A percentile compares a stretch with the other conserved stretches of the same genome.
These are phyloP conservation scores for Geotrichum macrosporum DNA, from an alignment of 1,139 yeast species.

Conservation along the genomic window DNA sequence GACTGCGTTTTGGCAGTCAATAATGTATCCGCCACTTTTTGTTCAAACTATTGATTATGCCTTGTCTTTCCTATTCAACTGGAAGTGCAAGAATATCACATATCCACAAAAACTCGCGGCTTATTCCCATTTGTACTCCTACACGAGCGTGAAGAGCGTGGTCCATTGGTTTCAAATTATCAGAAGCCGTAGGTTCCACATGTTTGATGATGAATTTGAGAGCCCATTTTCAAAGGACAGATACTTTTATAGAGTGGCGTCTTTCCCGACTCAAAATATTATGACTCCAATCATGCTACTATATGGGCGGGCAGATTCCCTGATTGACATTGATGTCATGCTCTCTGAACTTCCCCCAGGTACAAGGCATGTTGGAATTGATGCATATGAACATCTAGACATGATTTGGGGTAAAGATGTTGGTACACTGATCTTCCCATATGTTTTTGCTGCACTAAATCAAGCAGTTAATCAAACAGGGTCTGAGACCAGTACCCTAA, in stretches of 20 bases:
- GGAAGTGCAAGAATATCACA: slow-evolving; percentile 70
- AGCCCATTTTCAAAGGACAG: slow-evolving; percentile 34
- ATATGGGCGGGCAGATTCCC: slow-evolving; percentile 75
- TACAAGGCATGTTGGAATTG: slow-evolving; percentile 46
- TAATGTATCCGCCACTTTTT: slow-evolving; percentile 80
- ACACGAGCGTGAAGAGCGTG: slow-evolving; percentile 85
- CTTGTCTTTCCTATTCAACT: slow-evolving; percentile 63
- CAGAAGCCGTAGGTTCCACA: slow-evolving; percentile 71
- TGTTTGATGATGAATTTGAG: slow-evolving; percentile 66
- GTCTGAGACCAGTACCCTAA: slow-evolving; percentile 3
- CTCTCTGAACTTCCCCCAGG: slow-evolving; percentile 49
- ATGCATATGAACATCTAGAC: slow-evolving; percentile 76
- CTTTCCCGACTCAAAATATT: slow-evolving; percentile 63
- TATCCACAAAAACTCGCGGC: slow-evolving; percentile 68
- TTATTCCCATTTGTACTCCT: slow-evolving; percentile 80
- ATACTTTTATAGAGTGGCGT: slow-evolving; percentile 54
- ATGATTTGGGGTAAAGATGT: slow-evolving; percentile 81
- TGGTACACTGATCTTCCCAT: slow-evolving; percentile 49
- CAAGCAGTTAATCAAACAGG: background rate
- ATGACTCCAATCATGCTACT: slow-evolving; percentile 66
- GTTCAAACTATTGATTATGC: slow-evolving; percentile 67
- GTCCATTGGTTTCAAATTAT: slow-evolving; percentile 98
- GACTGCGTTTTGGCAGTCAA: slow-evolving; percentile 75
- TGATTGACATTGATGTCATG: slow-evolving; percentile 81
- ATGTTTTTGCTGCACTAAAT: slow-evolving; percentile 41